phyloP scores from a whole-genome alignment of 129 eudicot species.

The Arctium lappa region DNA sequence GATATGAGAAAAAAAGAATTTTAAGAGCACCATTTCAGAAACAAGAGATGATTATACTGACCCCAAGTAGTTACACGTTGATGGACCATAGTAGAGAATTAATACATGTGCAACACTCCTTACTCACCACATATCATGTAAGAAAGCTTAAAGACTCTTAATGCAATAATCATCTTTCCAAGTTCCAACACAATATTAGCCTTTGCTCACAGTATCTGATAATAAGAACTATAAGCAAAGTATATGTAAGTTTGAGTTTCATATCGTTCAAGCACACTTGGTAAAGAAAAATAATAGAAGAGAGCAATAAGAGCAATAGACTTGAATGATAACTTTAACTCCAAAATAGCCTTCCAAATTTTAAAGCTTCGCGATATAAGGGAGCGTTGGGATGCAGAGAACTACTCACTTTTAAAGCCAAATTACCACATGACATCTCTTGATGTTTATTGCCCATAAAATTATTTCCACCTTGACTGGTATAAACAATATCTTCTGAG shows the following conservation, averaged over 20 bases:
- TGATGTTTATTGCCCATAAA: slow-evolving; percentile 29
- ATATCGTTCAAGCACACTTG: background rate
- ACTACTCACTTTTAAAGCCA: slow-evolving; percentile 43
- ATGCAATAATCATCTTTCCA: background rate
- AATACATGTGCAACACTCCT: background rate
- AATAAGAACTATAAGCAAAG: background rate
- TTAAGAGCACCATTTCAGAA: background rate
- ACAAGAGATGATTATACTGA: background rate
- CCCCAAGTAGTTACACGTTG: background rate
- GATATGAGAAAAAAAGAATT: background rate
- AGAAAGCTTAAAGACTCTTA: background rate
- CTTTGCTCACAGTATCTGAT: background rate
- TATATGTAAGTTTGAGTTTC: slow-evolving; percentile 3
- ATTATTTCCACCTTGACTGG: slow-evolving; percentile 46
- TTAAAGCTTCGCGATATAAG: background rate
- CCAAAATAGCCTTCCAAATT: no score
- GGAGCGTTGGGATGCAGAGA: background rate
- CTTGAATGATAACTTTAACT: background rate
- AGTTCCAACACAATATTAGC: background rate
- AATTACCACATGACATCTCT: slow-evolving; percentile 26
- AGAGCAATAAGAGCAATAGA: background rate
- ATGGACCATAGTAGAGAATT: background rate
- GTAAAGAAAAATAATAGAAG: background rate
- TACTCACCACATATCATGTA: background rate
- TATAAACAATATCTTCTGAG: slow-evolving; percentile 38